Conservation (phyloP, 1,284 basidiomycete species). For the Dichomitus squalens region DNA sequence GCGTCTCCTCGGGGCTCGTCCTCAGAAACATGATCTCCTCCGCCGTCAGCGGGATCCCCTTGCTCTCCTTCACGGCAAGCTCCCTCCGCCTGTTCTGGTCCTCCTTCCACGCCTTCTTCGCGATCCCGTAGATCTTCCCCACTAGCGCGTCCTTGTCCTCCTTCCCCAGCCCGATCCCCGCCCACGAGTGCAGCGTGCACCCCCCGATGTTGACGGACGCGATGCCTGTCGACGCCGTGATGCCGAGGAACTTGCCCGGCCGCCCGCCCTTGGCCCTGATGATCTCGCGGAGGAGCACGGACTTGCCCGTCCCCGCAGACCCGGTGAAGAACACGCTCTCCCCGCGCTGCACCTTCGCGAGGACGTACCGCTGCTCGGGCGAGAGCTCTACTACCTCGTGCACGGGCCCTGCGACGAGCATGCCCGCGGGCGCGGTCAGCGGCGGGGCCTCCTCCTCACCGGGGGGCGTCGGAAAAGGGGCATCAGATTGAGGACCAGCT, state of each 20-base stretch:
- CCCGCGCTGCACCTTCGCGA: conserved; percentile 56
- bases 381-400: conserved; percentile 36
- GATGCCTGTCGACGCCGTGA: conserved; percentile 82
- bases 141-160: conserved; percentile 68
- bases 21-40: conserved; percentile 9
- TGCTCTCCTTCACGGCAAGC: conserved; percentile 39
- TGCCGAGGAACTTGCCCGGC: conserved; percentile 39
- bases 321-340: conserved; percentile 83
- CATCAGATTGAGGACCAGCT: background rate
- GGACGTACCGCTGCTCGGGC: conserved; percentile 58
- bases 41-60: conserved; percentile 3
- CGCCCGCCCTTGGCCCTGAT: conserved; percentile 50
- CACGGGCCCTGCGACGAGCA: background rate
- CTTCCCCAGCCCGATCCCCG: conserved; percentile 84
- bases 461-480: background rate
- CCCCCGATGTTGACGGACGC: conserved; percentile 96
- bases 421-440: conserved; percentile 4
- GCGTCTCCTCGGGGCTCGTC: conserved; percentile 4
- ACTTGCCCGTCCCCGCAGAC: conserved; percentile 90
- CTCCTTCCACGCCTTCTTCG: conserved; percentile 48
- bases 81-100: conserved; percentile 8
- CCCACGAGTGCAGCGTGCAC: conserved; percentile 91
- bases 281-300: conserved; percentile 89
- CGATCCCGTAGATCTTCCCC: conserved; percentile 58
- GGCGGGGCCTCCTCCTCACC: background rate